A percentile compares a stretch with the other conserved stretches of the same genome.
phyloP scores from a whole-genome alignment of 108 stramenopile species.

The Cyclostephanos tholiformis region DNA sequence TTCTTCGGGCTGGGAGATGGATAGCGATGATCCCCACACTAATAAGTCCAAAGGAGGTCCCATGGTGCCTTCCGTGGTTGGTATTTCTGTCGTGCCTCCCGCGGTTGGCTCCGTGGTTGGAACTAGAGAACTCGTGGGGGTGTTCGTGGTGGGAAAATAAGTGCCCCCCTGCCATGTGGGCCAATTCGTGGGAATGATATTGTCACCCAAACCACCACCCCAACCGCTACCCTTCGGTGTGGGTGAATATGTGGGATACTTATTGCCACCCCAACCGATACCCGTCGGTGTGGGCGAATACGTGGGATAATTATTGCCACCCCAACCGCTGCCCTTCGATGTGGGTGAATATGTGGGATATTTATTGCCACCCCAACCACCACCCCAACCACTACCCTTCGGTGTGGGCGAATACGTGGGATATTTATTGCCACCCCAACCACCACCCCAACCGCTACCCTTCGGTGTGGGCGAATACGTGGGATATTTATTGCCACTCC shows the following conservation, averaged over 20 bases:
- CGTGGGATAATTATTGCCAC: not conserved
- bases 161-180: not conserved
- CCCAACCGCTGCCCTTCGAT: not conserved
- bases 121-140: not conserved
- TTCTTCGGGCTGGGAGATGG: constrained; percentile 21
- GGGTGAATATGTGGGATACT: constrained; percentile 1
- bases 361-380: too few relatives aligned
- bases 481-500: not conserved
- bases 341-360: constrained; percentile 30
- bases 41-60: constrained; percentile 32
- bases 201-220: not conserved
- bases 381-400: not conserved
- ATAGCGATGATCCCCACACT: constrained; percentile 39
- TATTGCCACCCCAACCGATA: constrained; percentile 1
- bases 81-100: constrained; percentile 5
- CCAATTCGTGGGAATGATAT: not conserved
- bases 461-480: not conserved
- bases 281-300: not conserved
- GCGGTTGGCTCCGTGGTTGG: constrained; percentile 17
- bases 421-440: constrained; percentile 7
- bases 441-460: not conserved
- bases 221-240: not conserved
- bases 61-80: constrained; percentile 21
- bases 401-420: not conserved
- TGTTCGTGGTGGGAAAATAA: constrained; percentile 1